A percentile compares a stretch with the other conserved stretches of the same genome.
Conservation (phyloP, 768 basidiomycete species). For the Galerina sulciceps region DNA sequence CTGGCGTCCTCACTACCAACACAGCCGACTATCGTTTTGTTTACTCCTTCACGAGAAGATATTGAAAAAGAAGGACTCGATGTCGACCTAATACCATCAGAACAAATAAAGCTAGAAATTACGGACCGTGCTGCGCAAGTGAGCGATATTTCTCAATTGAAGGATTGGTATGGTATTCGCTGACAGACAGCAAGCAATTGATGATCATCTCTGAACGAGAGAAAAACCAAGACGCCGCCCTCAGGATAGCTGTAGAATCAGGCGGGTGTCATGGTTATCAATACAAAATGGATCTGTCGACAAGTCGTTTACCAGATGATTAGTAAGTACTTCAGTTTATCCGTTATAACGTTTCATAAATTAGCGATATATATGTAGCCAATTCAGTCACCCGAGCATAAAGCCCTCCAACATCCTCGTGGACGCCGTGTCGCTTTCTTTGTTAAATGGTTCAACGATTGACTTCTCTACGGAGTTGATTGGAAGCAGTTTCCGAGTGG, state of each 20-base stretch:
- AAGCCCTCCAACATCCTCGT: constrained; percentile 79
- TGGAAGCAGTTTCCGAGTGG: constrained; percentile 84
- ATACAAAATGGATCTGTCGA: constrained; percentile 87
- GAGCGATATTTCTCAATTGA: constrained; percentile 15
- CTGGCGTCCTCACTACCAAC: constrained; percentile 46
- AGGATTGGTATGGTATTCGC: constrained; percentile 3
- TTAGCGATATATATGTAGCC: constrained; percentile 41
- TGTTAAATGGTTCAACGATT: constrained; percentile 87
- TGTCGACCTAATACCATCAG: constrained; percentile 56
- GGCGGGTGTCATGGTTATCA: constrained; percentile 99
- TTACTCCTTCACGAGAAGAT: constrained; percentile 54
- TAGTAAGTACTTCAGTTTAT: constrained; percentile 63
- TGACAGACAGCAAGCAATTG: constrained; percentile 64
- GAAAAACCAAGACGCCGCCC: constrained; percentile 63
- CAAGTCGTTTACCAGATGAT: constrained; percentile 67
- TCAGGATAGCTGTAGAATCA: constrained; percentile 86
- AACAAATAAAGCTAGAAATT: constrained; percentile 58
- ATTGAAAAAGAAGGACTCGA: constrained; percentile 68
- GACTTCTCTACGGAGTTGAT: constrained; percentile 96
- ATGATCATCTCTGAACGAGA: constrained; percentile 68
- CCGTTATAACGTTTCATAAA: neutral
- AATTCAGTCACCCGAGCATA: constrained; percentile 72
- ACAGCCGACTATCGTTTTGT: constrained; percentile 51
- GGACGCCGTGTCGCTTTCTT: constrained; percentile 82
- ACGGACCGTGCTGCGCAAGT: constrained; percentile 83